These are phyloP conservation scores for Rhododendron griersonianum DNA, from an alignment of 148 eudicot species.

Conservation along the genomic window DNA sequence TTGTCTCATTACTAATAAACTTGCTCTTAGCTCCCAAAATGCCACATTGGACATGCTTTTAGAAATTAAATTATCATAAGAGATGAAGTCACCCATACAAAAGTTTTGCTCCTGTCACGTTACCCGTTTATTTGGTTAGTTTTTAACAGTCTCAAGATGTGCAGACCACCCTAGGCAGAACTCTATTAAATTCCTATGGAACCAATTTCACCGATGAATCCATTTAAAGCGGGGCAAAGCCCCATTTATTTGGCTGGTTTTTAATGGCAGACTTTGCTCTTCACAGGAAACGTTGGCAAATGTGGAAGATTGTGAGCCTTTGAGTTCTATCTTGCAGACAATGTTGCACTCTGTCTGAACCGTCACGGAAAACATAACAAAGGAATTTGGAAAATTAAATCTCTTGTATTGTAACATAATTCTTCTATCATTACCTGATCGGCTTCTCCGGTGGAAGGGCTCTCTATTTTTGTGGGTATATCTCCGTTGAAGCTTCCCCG, in stretches of 20 bases:
- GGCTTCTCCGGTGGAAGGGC: constrained; percentile 5
- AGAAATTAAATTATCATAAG: neutral
- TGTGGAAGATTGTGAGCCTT: neutral
- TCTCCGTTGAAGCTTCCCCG: constrained; percentile 77
- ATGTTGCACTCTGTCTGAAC: neutral
- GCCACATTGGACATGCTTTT: no score
- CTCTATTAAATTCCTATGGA: neutral
- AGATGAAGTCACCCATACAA: neutral
- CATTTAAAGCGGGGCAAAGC: neutral
- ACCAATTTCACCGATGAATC: neutral
- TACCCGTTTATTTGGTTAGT: neutral
- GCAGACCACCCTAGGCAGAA: neutral
- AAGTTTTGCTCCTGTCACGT: neutral
- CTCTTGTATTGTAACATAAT: neutral
- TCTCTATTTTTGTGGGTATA: constrained; percentile 10
- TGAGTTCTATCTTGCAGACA: neutral
- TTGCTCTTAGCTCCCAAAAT: no score
- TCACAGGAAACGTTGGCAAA: neutral
- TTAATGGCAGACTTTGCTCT: neutral
- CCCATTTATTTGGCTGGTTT: neutral
- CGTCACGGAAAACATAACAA: neutral
- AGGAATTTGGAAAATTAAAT: neutral
- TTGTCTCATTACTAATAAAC: no score
- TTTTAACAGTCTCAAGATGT: no score
- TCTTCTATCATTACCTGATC: neutral